phyloP scores from a whole-genome alignment of 2,329 filamentous ascomycete genomes.

The Diplodia corticola region DNA sequence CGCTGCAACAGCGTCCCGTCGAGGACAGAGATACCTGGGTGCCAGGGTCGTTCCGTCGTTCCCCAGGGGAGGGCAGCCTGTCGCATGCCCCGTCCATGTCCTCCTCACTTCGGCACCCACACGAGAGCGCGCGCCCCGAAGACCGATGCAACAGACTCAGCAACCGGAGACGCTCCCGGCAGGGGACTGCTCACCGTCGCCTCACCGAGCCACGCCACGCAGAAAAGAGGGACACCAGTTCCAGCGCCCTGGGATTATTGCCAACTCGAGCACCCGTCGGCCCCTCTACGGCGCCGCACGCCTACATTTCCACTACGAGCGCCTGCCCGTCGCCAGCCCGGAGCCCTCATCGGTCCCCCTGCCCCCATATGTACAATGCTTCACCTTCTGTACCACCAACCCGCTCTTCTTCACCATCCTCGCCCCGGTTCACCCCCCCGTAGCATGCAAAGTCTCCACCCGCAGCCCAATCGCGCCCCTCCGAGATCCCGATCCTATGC shows the following conservation, averaged over 20 bases:
- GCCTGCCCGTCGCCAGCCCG: not conserved
- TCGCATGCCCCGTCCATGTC: not conserved
- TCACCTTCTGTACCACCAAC: conserved; percentile 1
- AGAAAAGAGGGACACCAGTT: conserved; percentile 17
- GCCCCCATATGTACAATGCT: conserved; percentile 1
- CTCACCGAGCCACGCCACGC: not conserved
- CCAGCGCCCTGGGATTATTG: not conserved
- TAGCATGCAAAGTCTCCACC: not conserved
- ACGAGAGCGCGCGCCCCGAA: not conserved
- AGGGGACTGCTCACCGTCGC: not conserved
- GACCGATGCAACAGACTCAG: conserved; percentile 1
- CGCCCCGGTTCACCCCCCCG: conserved; percentile 8
- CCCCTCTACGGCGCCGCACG: not conserved
- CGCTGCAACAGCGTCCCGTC: not conserved
- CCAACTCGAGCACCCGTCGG: not conserved
- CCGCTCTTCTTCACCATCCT: conserved; percentile 8
- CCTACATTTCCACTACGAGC: not conserved
- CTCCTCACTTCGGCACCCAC: not conserved
- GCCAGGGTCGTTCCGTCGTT: not conserved
- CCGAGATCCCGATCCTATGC: conserved; percentile 17
- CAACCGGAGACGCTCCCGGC: conserved; percentile 3
- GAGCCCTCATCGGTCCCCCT: not conserved
- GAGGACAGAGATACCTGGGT: not conserved
- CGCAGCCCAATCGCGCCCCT: conserved; percentile 18
- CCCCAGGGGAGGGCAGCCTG: not conserved